Evolutionary conservation across 805 yeast genomes (phyloP).

Genomic region (Brettanomyces bruxellensis): DNA sequence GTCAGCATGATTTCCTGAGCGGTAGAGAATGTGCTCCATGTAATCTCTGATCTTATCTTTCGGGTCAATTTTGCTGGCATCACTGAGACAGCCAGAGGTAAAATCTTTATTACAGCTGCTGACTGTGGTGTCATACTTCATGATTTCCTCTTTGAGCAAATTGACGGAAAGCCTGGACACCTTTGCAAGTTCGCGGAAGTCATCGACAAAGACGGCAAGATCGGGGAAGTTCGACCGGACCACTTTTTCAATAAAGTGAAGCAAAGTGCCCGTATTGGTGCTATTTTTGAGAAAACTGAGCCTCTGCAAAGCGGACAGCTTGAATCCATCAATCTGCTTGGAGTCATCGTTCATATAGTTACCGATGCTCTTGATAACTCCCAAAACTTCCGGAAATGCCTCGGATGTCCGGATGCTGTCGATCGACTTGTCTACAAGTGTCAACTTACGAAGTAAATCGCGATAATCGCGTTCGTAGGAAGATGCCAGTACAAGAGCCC

Average conservation of each 20-base stretch:
- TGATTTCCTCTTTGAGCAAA: slow-evolving; percentile 50
- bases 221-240: slow-evolving; percentile 61
- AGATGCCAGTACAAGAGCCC: slow-evolving; percentile 45
- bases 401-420: slow-evolving; percentile 42
- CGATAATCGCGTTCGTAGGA: slow-evolving; percentile 59
- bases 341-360: slow-evolving; percentile 70
- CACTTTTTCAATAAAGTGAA: slow-evolving; percentile 67
- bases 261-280: slow-evolving; percentile 58
- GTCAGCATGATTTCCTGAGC: slow-evolving; percentile 34
- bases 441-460: slow-evolving; percentile 48
- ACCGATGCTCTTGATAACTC: slow-evolving; percentile 63
- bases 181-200: slow-evolving; percentile 41
- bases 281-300: slow-evolving; percentile 65
- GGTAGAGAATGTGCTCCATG: slow-evolving; percentile 30
- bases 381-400: slow-evolving; percentile 49
- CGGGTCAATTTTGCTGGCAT: slow-evolving; percentile 55
- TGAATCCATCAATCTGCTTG: slow-evolving; percentile 64
- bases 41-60: slow-evolving; percentile 49
- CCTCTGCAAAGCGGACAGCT: slow-evolving; percentile 57
- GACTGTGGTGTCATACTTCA: slow-evolving; percentile 42
- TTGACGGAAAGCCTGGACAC: slow-evolving; percentile 57
- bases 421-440: slow-evolving; percentile 50
- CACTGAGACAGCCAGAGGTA: slow-evolving; percentile 57
- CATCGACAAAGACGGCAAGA: slow-evolving; percentile 50
- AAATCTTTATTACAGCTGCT: slow-evolving; percentile 44